phyloP scores from a whole-genome alignment of 2,329 filamentous ascomycete species.

The Ophiostoma triangulosporum region DNA sequence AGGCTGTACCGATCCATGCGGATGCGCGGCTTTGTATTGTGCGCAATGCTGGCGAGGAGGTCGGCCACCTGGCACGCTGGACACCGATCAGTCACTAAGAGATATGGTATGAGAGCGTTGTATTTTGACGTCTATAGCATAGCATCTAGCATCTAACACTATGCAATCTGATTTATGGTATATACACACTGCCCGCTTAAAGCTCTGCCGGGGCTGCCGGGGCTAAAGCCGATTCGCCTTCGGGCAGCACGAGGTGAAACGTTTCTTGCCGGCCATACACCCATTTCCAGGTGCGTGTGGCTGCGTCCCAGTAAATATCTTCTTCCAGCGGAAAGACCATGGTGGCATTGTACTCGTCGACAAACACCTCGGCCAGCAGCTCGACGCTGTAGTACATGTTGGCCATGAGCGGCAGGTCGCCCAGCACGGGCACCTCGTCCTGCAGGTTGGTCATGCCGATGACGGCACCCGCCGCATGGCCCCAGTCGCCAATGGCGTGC shows the following conservation, averaged over 20 bases:
- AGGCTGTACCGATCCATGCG: conserved; percentile 9
- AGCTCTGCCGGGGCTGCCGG: background rate
- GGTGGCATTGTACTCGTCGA: conserved; percentile 30
- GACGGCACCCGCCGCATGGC: conserved; percentile 33
- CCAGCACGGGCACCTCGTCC: conserved; percentile 30
- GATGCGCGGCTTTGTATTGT: conserved; percentile 59
- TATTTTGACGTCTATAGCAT: too few species aligned
- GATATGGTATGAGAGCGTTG: too few species aligned
- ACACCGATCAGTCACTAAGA: conserved; percentile 10
- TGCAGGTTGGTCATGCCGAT: conserved; percentile 39
- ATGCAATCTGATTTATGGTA: too few species aligned
- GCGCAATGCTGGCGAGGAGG: conserved; percentile 61
- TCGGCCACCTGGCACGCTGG: conserved; percentile 56
- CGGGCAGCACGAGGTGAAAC: conserved; percentile 22
- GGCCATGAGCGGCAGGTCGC: conserved; percentile 30
- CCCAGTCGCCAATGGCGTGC: conserved; percentile 37
- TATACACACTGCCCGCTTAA: too few species aligned
- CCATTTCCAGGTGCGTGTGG: conserved; percentile 30
- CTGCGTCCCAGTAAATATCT: conserved; percentile 33
- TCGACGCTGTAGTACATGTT: conserved; percentile 37
- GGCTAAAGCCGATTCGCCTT: background rate
- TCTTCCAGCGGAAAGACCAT: conserved; percentile 35
- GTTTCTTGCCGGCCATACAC: conserved; percentile 33
- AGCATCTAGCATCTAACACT: too few species aligned
- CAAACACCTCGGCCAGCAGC: conserved; percentile 33